Evolutionary conservation across 176 grass and related monocot genomes (phyloP).

Genomic region (Thinopyrum elongatum): DNA sequence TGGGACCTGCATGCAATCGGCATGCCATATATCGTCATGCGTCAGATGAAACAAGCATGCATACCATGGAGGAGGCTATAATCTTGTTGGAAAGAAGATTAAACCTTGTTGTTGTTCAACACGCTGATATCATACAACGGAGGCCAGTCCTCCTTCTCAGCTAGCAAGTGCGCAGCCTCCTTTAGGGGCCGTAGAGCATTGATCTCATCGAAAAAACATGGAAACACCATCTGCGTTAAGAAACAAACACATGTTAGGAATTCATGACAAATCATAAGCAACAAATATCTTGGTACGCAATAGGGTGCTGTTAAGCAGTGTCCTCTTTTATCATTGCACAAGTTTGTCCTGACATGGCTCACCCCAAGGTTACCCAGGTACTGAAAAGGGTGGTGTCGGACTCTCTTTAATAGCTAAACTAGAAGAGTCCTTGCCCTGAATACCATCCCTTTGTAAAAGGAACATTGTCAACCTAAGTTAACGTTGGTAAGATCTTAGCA

Average conservation of each 20-base stretch:
- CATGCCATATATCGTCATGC: not conserved
- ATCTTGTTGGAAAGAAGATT: not conserved
- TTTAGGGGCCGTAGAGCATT: constrained; percentile 59
- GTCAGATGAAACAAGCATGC: not conserved
- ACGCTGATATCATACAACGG: constrained; percentile 56
- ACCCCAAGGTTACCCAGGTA: not conserved
- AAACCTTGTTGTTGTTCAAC: constrained; percentile 85
- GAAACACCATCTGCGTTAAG: constrained; percentile 65
- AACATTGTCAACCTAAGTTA: not conserved
- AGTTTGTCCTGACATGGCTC: not conserved
- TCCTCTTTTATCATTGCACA: not conserved
- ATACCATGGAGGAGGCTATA: not conserved
- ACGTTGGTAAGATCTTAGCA: not conserved
- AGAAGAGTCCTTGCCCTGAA: not conserved
- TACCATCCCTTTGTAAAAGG: not conserved
- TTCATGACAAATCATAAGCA: not conserved
- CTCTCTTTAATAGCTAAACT: constrained; percentile 6
- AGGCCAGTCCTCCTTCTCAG: constrained; percentile 73
- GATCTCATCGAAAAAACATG: constrained; percentile 89
- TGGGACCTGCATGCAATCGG: constrained; percentile 48
- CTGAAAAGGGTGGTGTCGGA: not conserved
- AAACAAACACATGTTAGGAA: not conserved
- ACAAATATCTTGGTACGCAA: not conserved
- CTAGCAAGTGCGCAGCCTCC: constrained; percentile 78
- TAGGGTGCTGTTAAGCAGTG: not conserved